These are phyloP conservation scores for Truncatella angustata DNA, from an alignment of 2,329 filamentous ascomycete genomes.

Conservation along the genomic window DNA sequence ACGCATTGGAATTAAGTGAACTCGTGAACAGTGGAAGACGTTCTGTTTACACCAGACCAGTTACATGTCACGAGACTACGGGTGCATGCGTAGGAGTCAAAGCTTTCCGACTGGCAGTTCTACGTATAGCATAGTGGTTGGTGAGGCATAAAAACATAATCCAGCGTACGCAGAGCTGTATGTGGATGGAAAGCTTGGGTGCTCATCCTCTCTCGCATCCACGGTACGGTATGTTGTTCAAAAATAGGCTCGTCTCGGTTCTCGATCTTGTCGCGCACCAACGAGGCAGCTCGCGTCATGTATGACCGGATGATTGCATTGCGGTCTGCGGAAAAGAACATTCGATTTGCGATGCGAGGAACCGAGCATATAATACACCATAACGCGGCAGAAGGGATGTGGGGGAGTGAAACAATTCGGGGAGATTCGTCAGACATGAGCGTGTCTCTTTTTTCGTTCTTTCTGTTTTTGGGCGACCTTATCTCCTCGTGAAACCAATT, in stretches of 20 bases:
- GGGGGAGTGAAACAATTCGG: background rate
- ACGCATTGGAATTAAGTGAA: no score
- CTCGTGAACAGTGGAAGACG: no score
- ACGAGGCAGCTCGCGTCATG: background rate
- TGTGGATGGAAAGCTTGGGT: no score
- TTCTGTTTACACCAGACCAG: no score
- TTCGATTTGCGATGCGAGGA: conserved; percentile 3
- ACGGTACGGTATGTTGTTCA: background rate
- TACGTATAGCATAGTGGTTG: no score
- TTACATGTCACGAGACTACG: no score
- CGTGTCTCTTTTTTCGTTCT: background rate
- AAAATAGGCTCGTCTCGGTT: background rate
- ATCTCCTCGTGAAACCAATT: background rate
- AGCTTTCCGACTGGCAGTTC: no score
- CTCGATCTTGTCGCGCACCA: background rate
- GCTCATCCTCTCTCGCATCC: no score
- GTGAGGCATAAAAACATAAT: no score
- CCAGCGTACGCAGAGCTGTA: no score
- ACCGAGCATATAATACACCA: background rate
- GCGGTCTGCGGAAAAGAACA: background rate
- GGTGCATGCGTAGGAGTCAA: no score
- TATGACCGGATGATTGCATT: conserved; percentile 4
- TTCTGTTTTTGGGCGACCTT: background rate
- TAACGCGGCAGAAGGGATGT: conserved; percentile 7
- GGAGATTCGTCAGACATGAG: background rate